Base-by-base conservation (phyloP, 345 rosid genomes). In the Noccaea caerulescens region DNA sequence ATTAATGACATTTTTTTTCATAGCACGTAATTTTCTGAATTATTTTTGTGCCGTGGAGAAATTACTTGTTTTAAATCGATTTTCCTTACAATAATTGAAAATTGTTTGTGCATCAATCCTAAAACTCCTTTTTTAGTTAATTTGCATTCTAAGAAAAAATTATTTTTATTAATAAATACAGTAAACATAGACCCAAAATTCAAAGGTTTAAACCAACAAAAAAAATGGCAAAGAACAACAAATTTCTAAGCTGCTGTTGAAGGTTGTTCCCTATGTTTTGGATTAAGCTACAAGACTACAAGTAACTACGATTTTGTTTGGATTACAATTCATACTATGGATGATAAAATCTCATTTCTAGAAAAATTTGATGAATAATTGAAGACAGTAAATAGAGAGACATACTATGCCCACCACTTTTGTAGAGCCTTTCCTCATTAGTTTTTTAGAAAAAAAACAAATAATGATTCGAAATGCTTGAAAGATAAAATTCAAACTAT, bases 341-440 rank as follows among this genome's bases (percentile, higher is more conserved):
- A 63, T 72, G 33, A 63, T 62, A 45, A 36, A 71, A 33, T 12
- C 41, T 42, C 18, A 20, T 20, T 20, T 20, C 23, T 20, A 60
- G 33, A 63, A 13, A 55, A 55, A 55, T 37, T 7, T 46, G 4
- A 47, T 64, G 61, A 73, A 73, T 73, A 47, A 73, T 65, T 65
- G 71, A 47, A 57, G 77, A 73, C 52, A 72, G 65, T 57, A 58
- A 64, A 73, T 56, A 65, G 65, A 50, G 77, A 66, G 55, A 74
- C 78, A 74, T 51, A 52, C 56, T 58, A 52, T 67, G 68, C 63
- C 78, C 68, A 67, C 63, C 62, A 52, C 61, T 58, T 73, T 58
- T 66, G 45, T 58, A 7, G 58, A 38, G 38, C 27, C 18, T 74
- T 65, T 73, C 51, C 38, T 41, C 58, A 41, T 49, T 58, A 57